Evolutionary conservation across 148 eudicot genomes (phyloP).

Genomic region (Simmondsia chinensis): DNA sequence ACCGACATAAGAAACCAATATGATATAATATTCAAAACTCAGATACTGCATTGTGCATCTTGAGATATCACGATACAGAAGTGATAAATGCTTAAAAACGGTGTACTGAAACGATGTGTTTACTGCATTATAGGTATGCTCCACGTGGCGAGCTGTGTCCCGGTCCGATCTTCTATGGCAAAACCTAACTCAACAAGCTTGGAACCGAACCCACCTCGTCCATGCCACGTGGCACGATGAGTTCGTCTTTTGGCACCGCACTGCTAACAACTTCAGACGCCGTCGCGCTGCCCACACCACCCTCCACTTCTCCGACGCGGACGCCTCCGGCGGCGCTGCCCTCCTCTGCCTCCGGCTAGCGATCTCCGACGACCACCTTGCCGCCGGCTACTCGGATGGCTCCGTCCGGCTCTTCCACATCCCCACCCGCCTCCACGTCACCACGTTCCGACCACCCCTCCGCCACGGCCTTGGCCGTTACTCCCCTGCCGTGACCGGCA

Average conservation of each 20-base stretch:
- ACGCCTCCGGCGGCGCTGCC: constrained; percentile 13
- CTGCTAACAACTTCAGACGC: constrained; percentile 54
- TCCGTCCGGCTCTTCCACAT: constrained; percentile 61
- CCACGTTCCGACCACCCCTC: constrained; percentile 45
- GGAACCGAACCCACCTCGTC: constrained; percentile 37
- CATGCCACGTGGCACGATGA: constrained; percentile 65
- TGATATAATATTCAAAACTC: too few species aligned
- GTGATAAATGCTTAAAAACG: too few species aligned
- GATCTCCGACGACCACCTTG: constrained; percentile 45
- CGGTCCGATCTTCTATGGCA: constrained; percentile 77
- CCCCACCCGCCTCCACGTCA: constrained; percentile 34
- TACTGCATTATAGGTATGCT: constrained; percentile 42
- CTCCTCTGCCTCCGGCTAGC: constrained; percentile 66
- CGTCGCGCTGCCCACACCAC: constrained; percentile 25
- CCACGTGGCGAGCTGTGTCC: constrained; percentile 78
- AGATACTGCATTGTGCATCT: too few species aligned
- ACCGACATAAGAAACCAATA: too few species aligned
- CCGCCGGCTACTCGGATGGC: constrained; percentile 80
- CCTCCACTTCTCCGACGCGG: constrained; percentile 29
- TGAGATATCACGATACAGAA: too few species aligned
- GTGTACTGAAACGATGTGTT: neutral
- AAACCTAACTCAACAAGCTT: constrained; percentile 48
- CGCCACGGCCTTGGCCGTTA: constrained; percentile 60
- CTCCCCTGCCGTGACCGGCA: constrained; percentile 70
- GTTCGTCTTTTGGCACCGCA: constrained; percentile 59